Evolutionary conservation across 2,329 filamentous ascomycete genomes (phyloP).

Genomic region (Cryphonectria parasitica): DNA sequence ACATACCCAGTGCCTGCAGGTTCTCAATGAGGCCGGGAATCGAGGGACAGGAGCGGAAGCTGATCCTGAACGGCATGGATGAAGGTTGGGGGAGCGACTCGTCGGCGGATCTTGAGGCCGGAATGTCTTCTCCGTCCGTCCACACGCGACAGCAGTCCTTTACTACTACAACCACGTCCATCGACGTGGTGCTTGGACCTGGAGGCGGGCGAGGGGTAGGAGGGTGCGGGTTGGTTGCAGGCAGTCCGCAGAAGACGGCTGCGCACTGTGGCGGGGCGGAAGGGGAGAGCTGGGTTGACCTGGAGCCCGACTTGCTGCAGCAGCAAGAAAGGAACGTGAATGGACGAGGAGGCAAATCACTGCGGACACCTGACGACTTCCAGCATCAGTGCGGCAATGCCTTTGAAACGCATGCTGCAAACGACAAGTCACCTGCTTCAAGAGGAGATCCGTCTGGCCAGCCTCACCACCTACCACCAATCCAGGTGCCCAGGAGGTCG

Average conservation of each 20-base stretch:
- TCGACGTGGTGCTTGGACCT: conserved; percentile 35
- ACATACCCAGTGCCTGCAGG: conserved; percentile 6
- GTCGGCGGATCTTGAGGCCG: conserved; percentile 36
- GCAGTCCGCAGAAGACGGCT: conserved; percentile 30
- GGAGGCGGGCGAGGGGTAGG: conserved; percentile 25
- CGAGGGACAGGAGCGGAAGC: conserved; percentile 16
- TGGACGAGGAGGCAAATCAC: neutral
- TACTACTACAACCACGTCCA: conserved; percentile 42
- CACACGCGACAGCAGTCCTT: conserved; percentile 42
- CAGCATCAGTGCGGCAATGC: conserved; percentile 5
- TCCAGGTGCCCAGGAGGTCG: conserved; percentile 25
- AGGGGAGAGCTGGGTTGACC: conserved; percentile 35
- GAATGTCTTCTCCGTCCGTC: conserved; percentile 37
- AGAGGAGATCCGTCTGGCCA: neutral
- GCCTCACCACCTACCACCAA: neutral
- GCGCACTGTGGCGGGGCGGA: conserved; percentile 13
- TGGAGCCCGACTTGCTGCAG: conserved; percentile 30
- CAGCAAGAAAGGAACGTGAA: neutral
- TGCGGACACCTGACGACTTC: neutral
- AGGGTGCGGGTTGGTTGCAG: conserved; percentile 36
- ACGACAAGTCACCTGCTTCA: neutral
- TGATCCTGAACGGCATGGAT: conserved; percentile 23
- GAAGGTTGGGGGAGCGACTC: conserved; percentile 36
- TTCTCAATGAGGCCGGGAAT: conserved; percentile 15
- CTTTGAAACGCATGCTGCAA: neutral